These are phyloP conservation scores for Nicotiana sylvestris DNA, from an alignment of 257 asterid species.

Conservation along the genomic window DNA sequence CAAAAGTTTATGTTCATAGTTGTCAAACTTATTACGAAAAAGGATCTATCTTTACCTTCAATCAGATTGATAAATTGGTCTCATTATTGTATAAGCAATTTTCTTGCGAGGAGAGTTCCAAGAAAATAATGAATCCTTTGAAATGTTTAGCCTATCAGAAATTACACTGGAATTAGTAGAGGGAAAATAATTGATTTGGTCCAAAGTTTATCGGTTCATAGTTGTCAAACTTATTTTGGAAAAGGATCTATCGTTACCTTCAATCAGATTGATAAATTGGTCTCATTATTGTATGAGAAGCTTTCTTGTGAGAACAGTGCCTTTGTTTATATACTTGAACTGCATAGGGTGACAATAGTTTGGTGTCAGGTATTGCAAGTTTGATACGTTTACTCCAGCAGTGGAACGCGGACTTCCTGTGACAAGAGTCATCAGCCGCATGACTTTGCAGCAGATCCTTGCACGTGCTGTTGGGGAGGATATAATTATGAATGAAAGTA, in stretches of 20 bases:
- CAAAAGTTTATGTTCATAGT: not conserved
- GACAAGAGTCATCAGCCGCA: conserved; percentile 83
- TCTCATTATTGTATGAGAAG: not conserved
- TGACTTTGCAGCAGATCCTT: conserved; percentile 88
- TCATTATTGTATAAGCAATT: not conserved
- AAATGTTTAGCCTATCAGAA: not conserved
- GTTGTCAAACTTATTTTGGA: not conserved
- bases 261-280: not conserved
- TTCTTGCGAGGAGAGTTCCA: not conserved
- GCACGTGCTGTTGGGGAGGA: conserved; percentile 87
- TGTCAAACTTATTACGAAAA: not conserved
- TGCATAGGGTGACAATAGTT: conserved; percentile 30
- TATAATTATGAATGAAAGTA: conserved; percentile 63
- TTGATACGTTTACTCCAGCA: conserved; percentile 97
- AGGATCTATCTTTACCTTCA: conserved; percentile 1
- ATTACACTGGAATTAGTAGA: too few species aligned
- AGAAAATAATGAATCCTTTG: not conserved
- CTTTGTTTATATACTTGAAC: not conserved
- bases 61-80: conserved; percentile 1
- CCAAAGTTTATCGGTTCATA: not conserved
- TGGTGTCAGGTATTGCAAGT: conserved; percentile 81
- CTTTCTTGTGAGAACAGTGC: not conserved
- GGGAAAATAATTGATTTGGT: too few species aligned
- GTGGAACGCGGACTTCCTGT: conserved; percentile 91
- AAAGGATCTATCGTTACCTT: not conserved